Evolutionary conservation across 345 rosid species (phyloP).

Genomic region (Brassica rapa): DNA sequence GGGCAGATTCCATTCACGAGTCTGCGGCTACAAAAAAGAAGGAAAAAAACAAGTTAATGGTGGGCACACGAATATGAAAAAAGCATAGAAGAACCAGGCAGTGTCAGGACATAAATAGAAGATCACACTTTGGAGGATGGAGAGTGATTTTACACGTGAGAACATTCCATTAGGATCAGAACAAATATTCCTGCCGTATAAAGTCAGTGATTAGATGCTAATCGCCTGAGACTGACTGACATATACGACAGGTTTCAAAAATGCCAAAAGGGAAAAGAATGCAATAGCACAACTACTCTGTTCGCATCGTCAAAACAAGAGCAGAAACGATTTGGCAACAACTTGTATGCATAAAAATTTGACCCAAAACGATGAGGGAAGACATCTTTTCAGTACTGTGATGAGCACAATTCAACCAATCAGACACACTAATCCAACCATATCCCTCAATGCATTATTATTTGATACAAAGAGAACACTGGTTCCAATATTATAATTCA

Average conservation of each 20-base stretch:
- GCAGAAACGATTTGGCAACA: slow-evolving; percentile 15
- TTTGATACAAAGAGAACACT: neutral
- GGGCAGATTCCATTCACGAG: slow-evolving; percentile 33
- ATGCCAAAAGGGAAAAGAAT: slow-evolving; percentile 30
- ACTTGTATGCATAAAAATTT: neutral
- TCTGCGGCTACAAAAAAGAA: slow-evolving; percentile 30
- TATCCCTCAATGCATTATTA: neutral
- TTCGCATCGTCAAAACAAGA: slow-evolving; percentile 12
- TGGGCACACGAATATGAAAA: slow-evolving; percentile 39
- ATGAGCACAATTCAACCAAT: neutral
- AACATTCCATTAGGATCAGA: slow-evolving; percentile 38
- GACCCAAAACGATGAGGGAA: slow-evolving; percentile 7
- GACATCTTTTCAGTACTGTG: slow-evolving; percentile 2
- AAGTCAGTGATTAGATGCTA: slow-evolving; percentile 33
- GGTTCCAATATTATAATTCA: slow-evolving; percentile 1
- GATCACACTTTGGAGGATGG: slow-evolving; percentile 32
- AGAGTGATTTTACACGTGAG: slow-evolving; percentile 33
- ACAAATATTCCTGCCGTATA: slow-evolving; percentile 32
- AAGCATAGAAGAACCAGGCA: slow-evolving; percentile 34
- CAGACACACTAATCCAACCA: slow-evolving; percentile 16
- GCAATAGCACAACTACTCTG: slow-evolving; percentile 16
- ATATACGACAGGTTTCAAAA: slow-evolving; percentile 15
- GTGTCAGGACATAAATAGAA: slow-evolving; percentile 38
- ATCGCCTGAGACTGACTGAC: slow-evolving; percentile 27
- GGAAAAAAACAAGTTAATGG: slow-evolving; percentile 39